Evolutionary conservation across 2,329 filamentous ascomycete genomes (phyloP).

Genomic region (Sporothrix globosa): DNA sequence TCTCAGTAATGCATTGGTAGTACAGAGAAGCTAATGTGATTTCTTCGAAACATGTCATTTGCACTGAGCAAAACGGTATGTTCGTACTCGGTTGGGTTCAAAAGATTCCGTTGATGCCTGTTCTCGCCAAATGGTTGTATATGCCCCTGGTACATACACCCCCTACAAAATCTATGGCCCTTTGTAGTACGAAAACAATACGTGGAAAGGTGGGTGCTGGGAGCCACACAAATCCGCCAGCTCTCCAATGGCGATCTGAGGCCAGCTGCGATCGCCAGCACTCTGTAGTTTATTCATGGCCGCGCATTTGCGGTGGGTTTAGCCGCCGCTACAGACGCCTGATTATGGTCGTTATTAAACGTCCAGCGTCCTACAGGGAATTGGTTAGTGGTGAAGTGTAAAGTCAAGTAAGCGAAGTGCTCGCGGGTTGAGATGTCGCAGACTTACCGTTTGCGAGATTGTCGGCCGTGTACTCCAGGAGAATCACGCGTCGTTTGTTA

Average conservation of each 20-base stretch:
- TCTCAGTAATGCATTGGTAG: no score
- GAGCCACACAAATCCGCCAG: background rate
- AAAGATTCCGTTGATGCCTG: background rate
- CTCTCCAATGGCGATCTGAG: background rate
- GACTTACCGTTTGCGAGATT: slow-evolving; percentile 82
- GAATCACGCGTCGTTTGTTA: slow-evolving; percentile 84
- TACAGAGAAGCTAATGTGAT: no score
- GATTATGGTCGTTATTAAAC: slow-evolving; percentile 30
- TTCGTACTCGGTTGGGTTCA: background rate
- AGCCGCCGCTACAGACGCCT: background rate
- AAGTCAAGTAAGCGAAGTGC: background rate
- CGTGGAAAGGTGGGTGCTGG: no score
- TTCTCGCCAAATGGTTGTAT: background rate
- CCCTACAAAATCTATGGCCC: no score
- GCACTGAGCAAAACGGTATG: background rate
- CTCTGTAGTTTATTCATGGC: background rate
- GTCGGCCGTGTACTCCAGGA: slow-evolving; percentile 89
- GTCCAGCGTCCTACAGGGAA: slow-evolving; percentile 32
- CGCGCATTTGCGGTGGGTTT: background rate
- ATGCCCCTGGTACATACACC: background rate
- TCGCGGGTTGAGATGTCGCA: background rate
- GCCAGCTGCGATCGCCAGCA: background rate
- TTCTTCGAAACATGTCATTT: no score
- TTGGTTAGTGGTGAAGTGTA: background rate
- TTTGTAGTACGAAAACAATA: no score